Base-by-base conservation (phyloP, 306 rosid genomes). In the Pyrus communis region DNA sequence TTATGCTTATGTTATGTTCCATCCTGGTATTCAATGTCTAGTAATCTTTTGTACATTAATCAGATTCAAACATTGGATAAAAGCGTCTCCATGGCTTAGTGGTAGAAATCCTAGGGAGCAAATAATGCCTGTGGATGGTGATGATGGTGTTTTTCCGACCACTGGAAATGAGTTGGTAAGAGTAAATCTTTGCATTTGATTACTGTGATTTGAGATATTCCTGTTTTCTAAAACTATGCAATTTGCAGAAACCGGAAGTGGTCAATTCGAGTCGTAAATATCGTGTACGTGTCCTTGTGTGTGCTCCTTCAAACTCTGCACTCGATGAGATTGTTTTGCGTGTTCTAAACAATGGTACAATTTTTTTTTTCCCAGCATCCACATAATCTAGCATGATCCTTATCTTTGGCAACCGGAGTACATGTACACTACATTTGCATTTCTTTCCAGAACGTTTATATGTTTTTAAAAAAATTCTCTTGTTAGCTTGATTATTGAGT, bases 301-400 rank as follows among this genome's bases (percentile, higher is more conserved):
- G 97, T 11, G 98, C 98, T 68, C 97, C 96, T 70, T 94, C 97
- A 73, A 94, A 94, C 79, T 94, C 98, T 76, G 98, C 98, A 28
- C 90, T 94, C 5, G 98, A 94, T 80, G 98, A 94, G 88, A 94
- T 94, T 86, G 96, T 91, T 67, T 76, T 91, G 88, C 97, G 98
- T 49, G 95, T 94, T 84, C 82, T 86, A 62, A 87, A 83, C 82
- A 88, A 87, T 62, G 97, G 98, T 94, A 88, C 33, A 45, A 35
- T 62, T 79, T 67, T 69, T 67, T 69, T 75, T 25, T 73, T 52
- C 18, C 67, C 35, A 33, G 54, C 51, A n/a, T 84, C 66, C 43
- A 67, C 45, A 27, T 59, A 73, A 62, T 70, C 62, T 27, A 22
- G 21, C 57, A 45, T 22, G 62, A 42, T 77, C 17, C 30, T 28